Percentiles rank a stretch among this genome's conserved stretches.
phyloP scores from a whole-genome alignment of 768 basidiomycete genomes.

The Leccinum pellstonianum region DNA sequence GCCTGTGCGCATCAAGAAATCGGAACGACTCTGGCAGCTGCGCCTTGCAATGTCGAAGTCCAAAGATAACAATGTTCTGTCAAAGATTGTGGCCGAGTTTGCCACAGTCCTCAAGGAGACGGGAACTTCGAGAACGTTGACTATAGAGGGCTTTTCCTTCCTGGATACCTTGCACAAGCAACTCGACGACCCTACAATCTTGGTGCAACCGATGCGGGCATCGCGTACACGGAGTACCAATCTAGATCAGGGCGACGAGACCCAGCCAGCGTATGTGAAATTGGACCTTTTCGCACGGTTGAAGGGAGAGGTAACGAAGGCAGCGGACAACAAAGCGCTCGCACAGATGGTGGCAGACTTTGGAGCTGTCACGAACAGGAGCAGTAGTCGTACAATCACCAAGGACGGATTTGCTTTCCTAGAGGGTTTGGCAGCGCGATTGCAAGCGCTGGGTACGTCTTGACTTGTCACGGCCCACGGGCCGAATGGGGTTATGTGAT shows the following conservation, averaged over 20 bases:
- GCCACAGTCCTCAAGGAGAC: slow-evolving; percentile 55
- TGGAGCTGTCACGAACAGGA: slow-evolving; percentile 63
- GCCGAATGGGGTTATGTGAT: slow-evolving; percentile 3
- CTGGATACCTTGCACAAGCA: slow-evolving; percentile 70
- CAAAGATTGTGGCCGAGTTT: slow-evolving; percentile 58
- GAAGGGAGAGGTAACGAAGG: slow-evolving; percentile 50
- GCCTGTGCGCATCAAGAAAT: slow-evolving; percentile 39
- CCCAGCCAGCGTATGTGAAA: slow-evolving; percentile 53
- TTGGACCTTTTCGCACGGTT: slow-evolving; percentile 59
- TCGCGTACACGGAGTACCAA: slow-evolving; percentile 41
- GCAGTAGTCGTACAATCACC: slow-evolving; percentile 67
- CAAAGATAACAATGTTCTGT: slow-evolving; percentile 54
- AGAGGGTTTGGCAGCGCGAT: slow-evolving; percentile 54
- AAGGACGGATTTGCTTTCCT: slow-evolving; percentile 77
- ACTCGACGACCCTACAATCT: slow-evolving; percentile 65
- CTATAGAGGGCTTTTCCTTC: slow-evolving; percentile 69
- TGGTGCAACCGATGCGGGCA: slow-evolving; percentile 51
- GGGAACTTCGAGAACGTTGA: slow-evolving; percentile 64
- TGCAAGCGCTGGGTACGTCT: slow-evolving; percentile 35
- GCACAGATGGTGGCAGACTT: slow-evolving; percentile 70
- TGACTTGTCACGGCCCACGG: neutral
- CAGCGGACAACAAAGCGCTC: slow-evolving; percentile 53
- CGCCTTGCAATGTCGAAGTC: slow-evolving; percentile 43
- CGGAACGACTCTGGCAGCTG: slow-evolving; percentile 49
- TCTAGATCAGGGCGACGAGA: slow-evolving; percentile 38